Base-by-base conservation (phyloP, 257 asterid species). In the Phtheirospermum japonicum region DNA sequence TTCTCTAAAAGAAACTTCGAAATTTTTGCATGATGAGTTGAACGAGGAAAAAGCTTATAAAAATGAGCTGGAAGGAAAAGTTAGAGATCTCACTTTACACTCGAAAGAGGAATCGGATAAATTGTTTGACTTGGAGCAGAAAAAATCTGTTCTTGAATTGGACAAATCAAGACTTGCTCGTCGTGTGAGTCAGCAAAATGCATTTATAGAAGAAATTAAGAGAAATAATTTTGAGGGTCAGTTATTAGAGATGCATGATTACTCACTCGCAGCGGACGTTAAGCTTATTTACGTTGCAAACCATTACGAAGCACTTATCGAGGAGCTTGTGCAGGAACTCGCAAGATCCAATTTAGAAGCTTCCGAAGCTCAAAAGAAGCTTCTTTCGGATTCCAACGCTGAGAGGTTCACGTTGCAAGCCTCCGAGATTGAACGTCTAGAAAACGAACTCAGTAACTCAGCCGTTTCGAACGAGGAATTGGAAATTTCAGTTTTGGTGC, bases 121-220 rank as follows among this genome's bases (percentile, higher is more conserved):
- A 61, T 67, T 74, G 67, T 52, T 72, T 7, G 69, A 55, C 64
- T 67, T 79, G 26, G 76, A 79, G 61, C 78, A 72, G 76, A 77
- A 77, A 73, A 75, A 76, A 50, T 73, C 78, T 23, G 78, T 80
- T 69, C 80, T 82, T 30, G 91, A 85, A 71, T 31, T 59, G 72
- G 95, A 89, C 75, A 92, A 78, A 65, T 80, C 80, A 46, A 80
- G 81, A 67, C 85, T 82, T 46, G 50, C 71, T 66, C 73, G 53
- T 68, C 85, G 75, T 53, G 68, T 82, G 68, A 68, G 32, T 77
- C 84, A 76, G 80, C 83, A 75, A 45, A 77, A 67, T 7, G 69
- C 63, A 65, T 57, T 73, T 8, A 67, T 80, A 59, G 86, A 76
- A 60, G 72, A 77, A 59, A 79, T 84, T 64, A 71, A 73, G 73